Conservation (phyloP, 768 basidiomycete genomes). For the Mycena alexandri region DNA sequence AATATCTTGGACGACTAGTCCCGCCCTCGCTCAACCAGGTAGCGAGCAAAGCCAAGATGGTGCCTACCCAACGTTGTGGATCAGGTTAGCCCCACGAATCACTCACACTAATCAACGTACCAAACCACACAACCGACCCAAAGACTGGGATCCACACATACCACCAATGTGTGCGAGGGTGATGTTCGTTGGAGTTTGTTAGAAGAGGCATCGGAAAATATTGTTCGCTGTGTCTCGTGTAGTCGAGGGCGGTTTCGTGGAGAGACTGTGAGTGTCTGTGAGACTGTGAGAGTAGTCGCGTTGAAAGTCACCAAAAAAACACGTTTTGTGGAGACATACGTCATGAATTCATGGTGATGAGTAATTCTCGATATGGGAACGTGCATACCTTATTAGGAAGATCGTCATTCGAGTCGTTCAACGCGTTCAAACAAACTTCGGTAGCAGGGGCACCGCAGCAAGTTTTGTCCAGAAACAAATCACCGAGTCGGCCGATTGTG, state of each 20-base stretch:
- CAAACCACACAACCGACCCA: slow-evolving; percentile 75
- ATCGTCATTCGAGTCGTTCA: no score
- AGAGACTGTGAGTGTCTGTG: slow-evolving; percentile 13
- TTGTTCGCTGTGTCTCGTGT: background rate
- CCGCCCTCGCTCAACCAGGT: slow-evolving; percentile 67
- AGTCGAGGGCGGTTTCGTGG: background rate
- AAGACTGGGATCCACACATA: slow-evolving; percentile 76
- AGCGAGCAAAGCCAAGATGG: slow-evolving; percentile 76
- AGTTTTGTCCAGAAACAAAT: no score
- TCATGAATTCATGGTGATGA: background rate
- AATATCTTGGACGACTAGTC: slow-evolving; percentile 70
- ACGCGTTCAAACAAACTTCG: no score
- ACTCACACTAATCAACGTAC: slow-evolving; percentile 46
- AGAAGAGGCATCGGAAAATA: slow-evolving; percentile 37
- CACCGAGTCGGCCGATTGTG: no score
- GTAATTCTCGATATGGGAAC: slow-evolving; percentile 9
- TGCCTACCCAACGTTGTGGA: slow-evolving; percentile 50
- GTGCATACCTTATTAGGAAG: slow-evolving; percentile 11
- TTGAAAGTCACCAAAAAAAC: background rate
- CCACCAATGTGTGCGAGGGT: slow-evolving; percentile 63
- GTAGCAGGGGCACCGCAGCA: no score
- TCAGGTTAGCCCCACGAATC: slow-evolving; percentile 3
- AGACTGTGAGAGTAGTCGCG: no score
- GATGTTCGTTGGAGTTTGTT: slow-evolving; percentile 41
- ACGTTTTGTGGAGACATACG: background rate